Base-by-base conservation (phyloP, 202 grass and related monocot species). In the Zoysia matrella region DNA sequence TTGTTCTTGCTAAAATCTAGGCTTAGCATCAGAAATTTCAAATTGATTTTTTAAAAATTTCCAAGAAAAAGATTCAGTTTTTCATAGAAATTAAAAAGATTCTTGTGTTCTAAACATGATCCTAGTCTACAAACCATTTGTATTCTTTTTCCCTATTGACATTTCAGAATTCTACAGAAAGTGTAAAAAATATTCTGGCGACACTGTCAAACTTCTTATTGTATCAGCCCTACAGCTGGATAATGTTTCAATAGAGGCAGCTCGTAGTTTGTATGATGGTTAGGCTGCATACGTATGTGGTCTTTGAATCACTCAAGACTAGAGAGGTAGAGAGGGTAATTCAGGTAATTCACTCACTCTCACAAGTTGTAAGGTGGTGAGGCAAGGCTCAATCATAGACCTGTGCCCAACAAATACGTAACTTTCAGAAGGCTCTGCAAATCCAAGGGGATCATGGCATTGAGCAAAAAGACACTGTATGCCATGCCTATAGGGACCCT, bases 401-500 rank as follows among this genome's bases (percentile, higher is more conserved):
- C 56, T 77, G 70, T 58, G 50, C 47, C 54, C 71, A 92, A 92
- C 92, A 94, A 94, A 94, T 71, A 75, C 74, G 85, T 94, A 87
- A 56, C 89, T 92, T 83, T 94, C 92, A 78, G 48, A 84, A 90
- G 87, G 89, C 87, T 90, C 82, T 92, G 81, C 89, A 92, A 92
- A 94, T 94, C 89, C 86, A 87, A 90, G 65, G 52, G 78, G 84
- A 80, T 74, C 82, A 78, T 92, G 92, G 69, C 92, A 53, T 77
- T 72, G 80, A 75, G 87, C 87, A 78, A 94, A 76, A 94, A 43
- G 92, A 94, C 92, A 90, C 18, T 30, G 22, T 90, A 69, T 73
- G 47, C 87, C 85, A 88, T 90, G 75, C 83, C 90, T 89, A 87
- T 74, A 85, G 80, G 82, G 92, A 82, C 89, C 92, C 81, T 65